Percentiles rank a stretch among this genome's conserved stretches.
These are phyloP conservation scores for Xylariaceae sp. DNA, from an alignment of 2,329 filamentous ascomycete species.

Conservation along the genomic window DNA sequence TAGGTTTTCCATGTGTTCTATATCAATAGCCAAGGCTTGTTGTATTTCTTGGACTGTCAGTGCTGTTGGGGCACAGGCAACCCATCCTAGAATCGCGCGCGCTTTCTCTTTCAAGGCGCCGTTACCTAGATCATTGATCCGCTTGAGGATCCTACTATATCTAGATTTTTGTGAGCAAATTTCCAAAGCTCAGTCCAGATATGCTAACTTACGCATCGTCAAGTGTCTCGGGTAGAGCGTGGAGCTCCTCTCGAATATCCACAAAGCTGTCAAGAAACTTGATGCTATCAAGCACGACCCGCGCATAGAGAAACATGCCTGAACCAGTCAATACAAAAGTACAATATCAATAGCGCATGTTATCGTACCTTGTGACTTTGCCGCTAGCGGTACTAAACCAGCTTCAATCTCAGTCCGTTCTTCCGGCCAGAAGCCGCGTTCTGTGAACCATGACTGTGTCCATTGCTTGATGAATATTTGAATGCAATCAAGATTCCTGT, in stretches of 20 bases:
- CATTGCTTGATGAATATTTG: slow-evolving; percentile 29
- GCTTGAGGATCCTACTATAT: no score
- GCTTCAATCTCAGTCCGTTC: slow-evolving; percentile 28
- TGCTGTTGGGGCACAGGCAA: slow-evolving; percentile 31
- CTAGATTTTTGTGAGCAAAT: no score
- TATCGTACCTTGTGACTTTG: slow-evolving; percentile 36
- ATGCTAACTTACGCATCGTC: slow-evolving; percentile 44
- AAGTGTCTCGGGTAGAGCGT: slow-evolving; percentile 38
- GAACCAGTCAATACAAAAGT: background rate
- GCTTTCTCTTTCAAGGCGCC: slow-evolving; percentile 10
- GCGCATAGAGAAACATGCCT: slow-evolving; percentile 47
- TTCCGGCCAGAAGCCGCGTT: slow-evolving; percentile 23
- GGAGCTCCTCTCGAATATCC: slow-evolving; percentile 38
- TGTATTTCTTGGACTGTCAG: slow-evolving; percentile 30
- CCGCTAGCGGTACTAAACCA: slow-evolving; percentile 27
- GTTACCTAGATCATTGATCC: slow-evolving; percentile 16
- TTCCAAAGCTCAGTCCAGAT: no score
- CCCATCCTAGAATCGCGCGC: slow-evolving; percentile 32
- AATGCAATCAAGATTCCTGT: slow-evolving; percentile 34
- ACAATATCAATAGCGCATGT: background rate
- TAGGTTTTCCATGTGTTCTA: background rate
- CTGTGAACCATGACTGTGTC: slow-evolving; percentile 26
- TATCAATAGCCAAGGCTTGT: slow-evolving; percentile 22
- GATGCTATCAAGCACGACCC: slow-evolving; percentile 36
- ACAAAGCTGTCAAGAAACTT: slow-evolving; percentile 24